Base-by-base conservation (phyloP, 2,329 filamentous ascomycete species). In the Cladosporium sp. region DNA sequence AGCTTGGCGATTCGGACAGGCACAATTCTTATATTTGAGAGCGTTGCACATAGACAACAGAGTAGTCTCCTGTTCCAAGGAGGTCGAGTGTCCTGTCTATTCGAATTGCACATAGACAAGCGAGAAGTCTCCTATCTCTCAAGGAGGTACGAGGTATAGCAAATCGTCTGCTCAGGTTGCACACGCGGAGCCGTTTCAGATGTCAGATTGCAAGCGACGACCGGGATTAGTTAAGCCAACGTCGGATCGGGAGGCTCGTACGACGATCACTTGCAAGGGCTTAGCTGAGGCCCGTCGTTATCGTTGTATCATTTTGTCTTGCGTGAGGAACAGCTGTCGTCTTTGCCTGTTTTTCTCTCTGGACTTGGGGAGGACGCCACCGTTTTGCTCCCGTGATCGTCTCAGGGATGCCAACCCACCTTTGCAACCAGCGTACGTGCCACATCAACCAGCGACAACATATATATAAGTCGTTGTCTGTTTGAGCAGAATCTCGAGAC, bases 231-330 rank as follows among this genome's bases (percentile, higher is more conserved):
- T 34, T 39, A 34, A 39, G 30, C 49, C 49, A 51, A 51, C 49
- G 49, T 51, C 49, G 20, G 34, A 51, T 51, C 14, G 34, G 49
- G 49, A 22, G 17, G 30, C 49, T 51, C 22, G 36, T 51, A 34
- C 49, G 49, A 28, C 49, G 49, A 51, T 51, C 49, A 51, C 36
- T 39, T 36, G 30, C 47, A 50, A 50, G 47, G 47, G 47, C 47
- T 12, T 45, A n/a, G 43, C 43, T 45, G 42, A 45, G n/a, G 42
- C 42, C 20, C 22, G 22, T 28, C 43, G 43, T 47, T 47, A 47
- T 47, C 43, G 43, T 47, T 47, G 25, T 47, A 47, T 47, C 43
- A 47, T 47, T 25, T 15, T 47, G 43, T 47, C 43, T 47, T 20
- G 43, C 25, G 11, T 28, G 25, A 47, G 43, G 25, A 47, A 47